phyloP scores from a whole-genome alignment of 768 basidiomycete genomes.

The Chalciporus sphaerocephalus region DNA sequence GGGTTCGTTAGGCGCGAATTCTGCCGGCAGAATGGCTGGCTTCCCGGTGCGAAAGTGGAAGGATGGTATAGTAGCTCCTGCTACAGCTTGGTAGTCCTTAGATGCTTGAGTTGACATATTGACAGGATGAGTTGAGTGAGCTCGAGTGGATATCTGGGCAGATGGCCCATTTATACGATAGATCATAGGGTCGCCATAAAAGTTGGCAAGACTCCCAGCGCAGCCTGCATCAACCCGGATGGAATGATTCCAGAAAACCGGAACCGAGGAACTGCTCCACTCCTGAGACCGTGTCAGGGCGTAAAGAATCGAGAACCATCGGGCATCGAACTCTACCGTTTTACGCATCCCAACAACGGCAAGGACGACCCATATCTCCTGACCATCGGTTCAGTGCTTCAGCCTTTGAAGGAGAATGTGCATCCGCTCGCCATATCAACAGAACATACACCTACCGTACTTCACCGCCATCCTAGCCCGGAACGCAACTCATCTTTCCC shows the following conservation, averaged over 20 bases:
- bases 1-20: background rate
- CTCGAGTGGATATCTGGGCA: background rate
- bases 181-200: background rate
- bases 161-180: background rate
- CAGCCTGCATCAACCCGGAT: background rate
- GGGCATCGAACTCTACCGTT: background rate
- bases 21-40: background rate
- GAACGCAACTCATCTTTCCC: background rate
- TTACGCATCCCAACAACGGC: too few relatives aligned
- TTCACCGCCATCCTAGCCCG: background rate
- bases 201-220: background rate
- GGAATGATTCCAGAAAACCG: background rate
- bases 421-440: background rate
- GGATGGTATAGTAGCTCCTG: background rate
- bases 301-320: background rate
- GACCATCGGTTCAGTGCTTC: too few relatives aligned
- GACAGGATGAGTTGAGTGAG: background rate
- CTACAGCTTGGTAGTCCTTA: background rate
- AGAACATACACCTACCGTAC: background rate
- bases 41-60: background rate
- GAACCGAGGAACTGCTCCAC: background rate
- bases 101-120: too few relatives aligned
- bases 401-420: too few relatives aligned
- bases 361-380: too few relatives aligned
- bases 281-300: background rate